Evolutionary conservation across 2,329 filamentous ascomycete species (phyloP).

Genomic region (Xylaria arbuscula): DNA sequence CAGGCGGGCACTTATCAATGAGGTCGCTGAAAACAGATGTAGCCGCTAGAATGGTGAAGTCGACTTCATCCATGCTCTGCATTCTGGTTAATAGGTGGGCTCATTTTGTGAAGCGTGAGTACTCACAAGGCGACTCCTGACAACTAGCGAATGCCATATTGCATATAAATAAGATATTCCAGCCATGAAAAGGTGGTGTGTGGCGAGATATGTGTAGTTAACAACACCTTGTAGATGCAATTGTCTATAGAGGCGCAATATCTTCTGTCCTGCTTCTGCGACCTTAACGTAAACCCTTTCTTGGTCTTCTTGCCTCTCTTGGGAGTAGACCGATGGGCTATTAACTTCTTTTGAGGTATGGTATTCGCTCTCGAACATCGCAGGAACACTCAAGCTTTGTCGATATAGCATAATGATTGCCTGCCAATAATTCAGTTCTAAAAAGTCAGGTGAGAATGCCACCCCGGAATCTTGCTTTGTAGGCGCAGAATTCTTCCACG

Average conservation of each 20-base stretch:
- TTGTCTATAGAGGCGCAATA: conserved; percentile 89
- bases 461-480: conserved; percentile 84
- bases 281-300: conserved; percentile 94
- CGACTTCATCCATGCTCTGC: conserved; percentile 91
- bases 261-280: conserved; percentile 92
- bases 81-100: conserved; percentile 44
- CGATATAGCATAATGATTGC: conserved; percentile 95
- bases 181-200: conserved; percentile 97
- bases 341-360: conserved; percentile 73
- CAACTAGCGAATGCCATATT: conserved; percentile 93
- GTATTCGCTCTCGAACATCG: conserved; percentile 83
- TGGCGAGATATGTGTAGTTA: conserved; percentile 95
- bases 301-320: conserved; percentile 81
- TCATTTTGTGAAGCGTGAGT: conserved; percentile 27
- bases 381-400: conserved; percentile 87
- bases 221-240: conserved; percentile 88
- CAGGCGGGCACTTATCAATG: conserved; percentile 93
- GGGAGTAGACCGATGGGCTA: conserved; percentile 69
- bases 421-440: conserved; percentile 98
- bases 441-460: conserved; percentile 86
- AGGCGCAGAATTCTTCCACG: conserved; percentile 89
- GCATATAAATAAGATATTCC: conserved; percentile 96
- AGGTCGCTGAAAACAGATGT: conserved; percentile 93
- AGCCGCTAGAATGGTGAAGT: conserved; percentile 92
- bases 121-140: conserved; percentile 85